Evolutionary conservation across 345 rosid species (phyloP), one percentile per base, ranked within the genome.

Genomic region (Anastatica hierochuntica): DNA sequence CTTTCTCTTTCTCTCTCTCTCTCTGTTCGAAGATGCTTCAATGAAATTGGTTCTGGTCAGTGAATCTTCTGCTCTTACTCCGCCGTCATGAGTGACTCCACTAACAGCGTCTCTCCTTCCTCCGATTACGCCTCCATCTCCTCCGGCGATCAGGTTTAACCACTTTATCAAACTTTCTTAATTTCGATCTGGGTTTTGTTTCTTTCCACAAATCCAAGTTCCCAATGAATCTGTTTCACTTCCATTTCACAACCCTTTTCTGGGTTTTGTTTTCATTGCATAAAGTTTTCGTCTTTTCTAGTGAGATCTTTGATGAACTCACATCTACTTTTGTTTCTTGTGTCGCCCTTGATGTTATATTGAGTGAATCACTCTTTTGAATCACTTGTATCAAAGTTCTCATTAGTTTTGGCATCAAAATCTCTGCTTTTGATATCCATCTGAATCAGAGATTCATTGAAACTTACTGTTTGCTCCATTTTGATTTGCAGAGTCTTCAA

Each of bases 1-100:
- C 27, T 26, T 7, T 45, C 49, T 40, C 45, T 58, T 40, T 23
- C 27, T 44, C 37, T 38, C 18, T 33, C 17, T 36, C 26, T 13
- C 17, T 14, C n/a, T 50, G 19, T 36, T 38, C 34, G 23, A 60
- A 60, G 57, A 67, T 67, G 66, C 56, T 60, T 53, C 46, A 39
- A 46, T 60, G 54, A 66, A 51, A 43, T 18, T 63, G 43, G 49
- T 43, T 63, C 16, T 12, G 13, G n/a, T 48, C 57, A 23, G 4
- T 55, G 62, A 68, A 34, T 54, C 54, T 49, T 48, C 30, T 31
- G 3, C 24, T 36, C 33, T 15, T 31, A 20, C 44, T 40, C 15
- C 69, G 53, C 15, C 69, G 53, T 71, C 74, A 90, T 90, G 96
- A 79, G 73, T 73, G 94, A 77, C 66, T 86, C 88, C 24, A 81